Percentiles rank a stretch among this genome's conserved stretches.
Conservation (phyloP, 495 filamentous ascomycete species). For the Coniosporium apollinis region DNA sequence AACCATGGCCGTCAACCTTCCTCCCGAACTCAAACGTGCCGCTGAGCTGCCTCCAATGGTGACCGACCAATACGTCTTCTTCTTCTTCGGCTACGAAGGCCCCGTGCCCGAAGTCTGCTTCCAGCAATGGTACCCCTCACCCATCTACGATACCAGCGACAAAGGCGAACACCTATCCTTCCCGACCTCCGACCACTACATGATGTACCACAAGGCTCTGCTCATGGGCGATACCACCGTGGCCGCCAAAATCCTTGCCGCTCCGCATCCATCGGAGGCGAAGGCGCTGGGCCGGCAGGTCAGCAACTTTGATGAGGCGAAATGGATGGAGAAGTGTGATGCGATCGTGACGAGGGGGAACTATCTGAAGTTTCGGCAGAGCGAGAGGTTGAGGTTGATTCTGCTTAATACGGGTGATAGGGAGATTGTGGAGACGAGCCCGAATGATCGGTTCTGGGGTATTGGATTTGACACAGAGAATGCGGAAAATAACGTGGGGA, state of each 20-base stretch:
- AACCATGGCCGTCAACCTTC: not conserved
- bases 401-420: not conserved
- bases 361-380: constrained; percentile 4
- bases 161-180: not conserved
- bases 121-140: constrained; percentile 6
- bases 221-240: constrained; percentile 2
- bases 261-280: constrained; percentile 1
- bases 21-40: constrained; percentile 1
- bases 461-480: constrained; percentile 1
- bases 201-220: constrained; percentile 8
- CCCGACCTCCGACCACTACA: constrained; percentile 6
- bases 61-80: constrained; percentile 4
- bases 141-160: not conserved
- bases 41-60: constrained; percentile 2
- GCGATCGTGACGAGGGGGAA: not conserved
- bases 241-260: not conserved
- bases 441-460: constrained; percentile 4
- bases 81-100: constrained; percentile 8
- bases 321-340: constrained; percentile 2
- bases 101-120: constrained; percentile 2
- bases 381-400: not conserved
- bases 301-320: not conserved
- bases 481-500: not conserved
- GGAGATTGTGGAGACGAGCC: constrained; percentile 4
- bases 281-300: constrained; percentile 5